Evolutionary conservation across 2,329 filamentous ascomycete species (phyloP).

Genomic region (Aspergillus vadensis): DNA sequence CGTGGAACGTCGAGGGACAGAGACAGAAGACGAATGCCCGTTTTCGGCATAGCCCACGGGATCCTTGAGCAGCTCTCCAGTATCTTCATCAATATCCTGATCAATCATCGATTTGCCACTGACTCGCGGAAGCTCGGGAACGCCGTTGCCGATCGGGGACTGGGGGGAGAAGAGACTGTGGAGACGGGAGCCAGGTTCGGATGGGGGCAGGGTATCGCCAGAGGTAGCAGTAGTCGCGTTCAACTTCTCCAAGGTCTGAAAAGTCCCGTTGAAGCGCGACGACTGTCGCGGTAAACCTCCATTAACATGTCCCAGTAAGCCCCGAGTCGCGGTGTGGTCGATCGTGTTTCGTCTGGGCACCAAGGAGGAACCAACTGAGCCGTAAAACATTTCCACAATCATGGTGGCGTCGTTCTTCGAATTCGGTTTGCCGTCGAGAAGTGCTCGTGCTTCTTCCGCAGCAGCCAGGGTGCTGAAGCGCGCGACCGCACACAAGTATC

Average conservation of each 20-base stretch:
- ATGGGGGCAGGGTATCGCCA: slow-evolving; percentile 54
- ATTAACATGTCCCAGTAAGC: slow-evolving; percentile 38
- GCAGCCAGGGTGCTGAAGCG: slow-evolving; percentile 59
- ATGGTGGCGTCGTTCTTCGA: slow-evolving; percentile 62
- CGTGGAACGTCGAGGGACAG: slow-evolving; percentile 63
- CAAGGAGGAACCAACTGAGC: slow-evolving; percentile 37
- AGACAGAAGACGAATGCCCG: slow-evolving; percentile 51
- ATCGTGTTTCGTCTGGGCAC: slow-evolving; percentile 54
- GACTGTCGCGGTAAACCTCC: slow-evolving; percentile 54
- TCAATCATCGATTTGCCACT: slow-evolving; percentile 66
- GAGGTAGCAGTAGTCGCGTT: slow-evolving; percentile 52
- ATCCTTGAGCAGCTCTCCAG: slow-evolving; percentile 63
- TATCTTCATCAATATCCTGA: slow-evolving; percentile 65
- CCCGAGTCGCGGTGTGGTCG: slow-evolving; percentile 47
- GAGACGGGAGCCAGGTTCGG: slow-evolving; percentile 52
- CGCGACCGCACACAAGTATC: slow-evolving; percentile 60
- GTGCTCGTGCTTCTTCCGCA: slow-evolving; percentile 61
- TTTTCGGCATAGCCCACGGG: slow-evolving; percentile 71
- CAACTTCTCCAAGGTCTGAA: slow-evolving; percentile 60
- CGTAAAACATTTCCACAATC: slow-evolving; percentile 56
- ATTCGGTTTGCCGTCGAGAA: slow-evolving; percentile 64
- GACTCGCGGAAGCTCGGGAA: slow-evolving; percentile 54
- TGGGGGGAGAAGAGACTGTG: slow-evolving; percentile 64
- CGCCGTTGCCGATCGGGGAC: slow-evolving; percentile 59
- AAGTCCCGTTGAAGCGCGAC: slow-evolving; percentile 63